Conservation (phyloP, 345 rosid species). For the Moricandia moricandioides region DNA sequence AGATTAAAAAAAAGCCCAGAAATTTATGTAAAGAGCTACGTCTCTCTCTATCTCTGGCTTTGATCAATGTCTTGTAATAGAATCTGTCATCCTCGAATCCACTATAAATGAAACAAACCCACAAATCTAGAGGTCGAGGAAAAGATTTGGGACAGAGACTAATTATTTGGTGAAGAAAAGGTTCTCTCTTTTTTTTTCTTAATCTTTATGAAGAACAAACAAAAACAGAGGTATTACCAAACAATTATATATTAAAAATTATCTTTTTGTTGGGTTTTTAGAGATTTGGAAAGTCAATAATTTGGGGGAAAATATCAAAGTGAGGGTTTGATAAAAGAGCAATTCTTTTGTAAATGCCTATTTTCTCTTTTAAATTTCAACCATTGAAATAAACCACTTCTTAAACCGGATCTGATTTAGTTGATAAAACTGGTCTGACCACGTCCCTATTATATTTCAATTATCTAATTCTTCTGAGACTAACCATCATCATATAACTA, state of each 20-base stretch:
- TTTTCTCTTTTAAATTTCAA: constrained; percentile 3
- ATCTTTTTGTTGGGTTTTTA: neutral
- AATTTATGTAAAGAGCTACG: constrained; percentile 2
- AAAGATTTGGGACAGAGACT: constrained; percentile 11
- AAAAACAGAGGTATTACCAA: neutral
- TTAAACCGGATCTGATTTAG: constrained; percentile 10
- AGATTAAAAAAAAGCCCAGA: neutral
- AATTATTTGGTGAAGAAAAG: constrained; percentile 20
- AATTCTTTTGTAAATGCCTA: neutral
- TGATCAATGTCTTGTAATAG: constrained; percentile 20
- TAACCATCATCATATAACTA: neutral
- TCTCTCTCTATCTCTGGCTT: neutral
- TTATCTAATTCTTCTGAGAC: neutral
- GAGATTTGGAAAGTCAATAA: constrained; percentile 34
- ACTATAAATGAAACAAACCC: constrained; percentile 12
- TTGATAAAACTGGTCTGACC: constrained; percentile 4
- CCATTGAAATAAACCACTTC: constrained; percentile 22
- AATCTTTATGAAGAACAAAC: neutral
- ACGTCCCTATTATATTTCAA: neutral
- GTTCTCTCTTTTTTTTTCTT: neutral
- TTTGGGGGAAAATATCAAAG: neutral
- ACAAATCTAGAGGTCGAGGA: neutral
- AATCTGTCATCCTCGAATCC: constrained; percentile 29
- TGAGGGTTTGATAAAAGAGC: neutral
- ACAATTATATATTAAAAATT: neutral